Conservation (phyloP, 352 stramenopile genomes). For the Blastocystis sp. region DNA sequence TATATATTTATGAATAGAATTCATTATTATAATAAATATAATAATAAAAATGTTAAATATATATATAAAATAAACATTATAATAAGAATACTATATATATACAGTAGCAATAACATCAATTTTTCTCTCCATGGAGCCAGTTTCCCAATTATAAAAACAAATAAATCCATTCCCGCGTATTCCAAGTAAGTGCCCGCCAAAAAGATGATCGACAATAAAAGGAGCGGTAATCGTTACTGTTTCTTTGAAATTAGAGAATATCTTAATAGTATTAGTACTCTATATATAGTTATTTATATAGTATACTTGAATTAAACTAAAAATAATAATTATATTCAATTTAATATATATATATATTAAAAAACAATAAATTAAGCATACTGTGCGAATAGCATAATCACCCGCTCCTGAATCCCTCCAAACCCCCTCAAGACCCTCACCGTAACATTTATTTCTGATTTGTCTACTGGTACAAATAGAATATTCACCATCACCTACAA, state of each 20-base stretch:
- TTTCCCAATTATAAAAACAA: conserved; percentile 97
- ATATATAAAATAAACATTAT: conserved; percentile 36
- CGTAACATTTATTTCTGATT: conserved; percentile 69
- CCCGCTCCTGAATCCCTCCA: conserved; percentile 83
- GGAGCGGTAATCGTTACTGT: conserved; percentile 71
- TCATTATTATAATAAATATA: too few species aligned
- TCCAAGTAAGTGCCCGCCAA: conserved; percentile 74
- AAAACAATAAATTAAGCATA: not conserved
- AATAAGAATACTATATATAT: conserved; percentile 1
- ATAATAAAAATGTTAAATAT: too few species aligned
- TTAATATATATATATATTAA: not conserved
- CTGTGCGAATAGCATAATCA: conserved; percentile 58
- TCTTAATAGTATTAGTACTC: conserved; percentile 74
- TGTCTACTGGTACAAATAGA: conserved; percentile 97
- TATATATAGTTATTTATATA: conserved; percentile 44
- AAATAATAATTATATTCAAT: not conserved
- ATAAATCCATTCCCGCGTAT: conserved; percentile 82
- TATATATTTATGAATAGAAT: too few species aligned
- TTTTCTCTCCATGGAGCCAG: conserved; percentile 80
- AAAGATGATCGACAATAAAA: conserved; percentile 77
- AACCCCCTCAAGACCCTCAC: conserved; percentile 83
- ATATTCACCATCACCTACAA: conserved; percentile 97
- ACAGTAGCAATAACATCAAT: conserved; percentile 70
- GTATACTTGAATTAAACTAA: not conserved
- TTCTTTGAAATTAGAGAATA: conserved; percentile 98